phyloP scores from a whole-genome alignment of 805 yeast genomes.

The Priceomyces carsonii region DNA sequence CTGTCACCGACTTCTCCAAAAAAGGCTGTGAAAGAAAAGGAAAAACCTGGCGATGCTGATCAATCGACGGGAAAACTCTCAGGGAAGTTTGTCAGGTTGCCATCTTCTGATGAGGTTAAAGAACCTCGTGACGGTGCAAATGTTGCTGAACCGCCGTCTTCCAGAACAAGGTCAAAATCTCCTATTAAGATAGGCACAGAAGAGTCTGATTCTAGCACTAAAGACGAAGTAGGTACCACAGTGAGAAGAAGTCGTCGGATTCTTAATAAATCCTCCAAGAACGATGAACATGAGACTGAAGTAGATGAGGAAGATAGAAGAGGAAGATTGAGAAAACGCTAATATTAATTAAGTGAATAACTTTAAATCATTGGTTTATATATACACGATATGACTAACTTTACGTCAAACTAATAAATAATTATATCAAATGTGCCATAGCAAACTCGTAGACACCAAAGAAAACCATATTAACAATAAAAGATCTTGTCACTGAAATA shows the following conservation, averaged over 20 bases:
- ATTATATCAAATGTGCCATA: constrained; percentile 48
- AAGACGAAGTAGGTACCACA: constrained; percentile 10
- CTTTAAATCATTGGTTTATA: neutral
- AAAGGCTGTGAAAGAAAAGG: neutral
- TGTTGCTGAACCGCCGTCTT: constrained; percentile 25
- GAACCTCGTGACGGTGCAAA: neutral
- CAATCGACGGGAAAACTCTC: neutral
- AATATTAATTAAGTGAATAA: constrained; percentile 4
- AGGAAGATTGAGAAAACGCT: constrained; percentile 16
- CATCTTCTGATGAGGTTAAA: constrained; percentile 2
- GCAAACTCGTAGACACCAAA: constrained; percentile 70
- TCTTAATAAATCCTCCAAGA: constrained; percentile 5
- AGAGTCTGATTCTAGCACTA: constrained; percentile 16
- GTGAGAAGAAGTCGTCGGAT: constrained; percentile 7
- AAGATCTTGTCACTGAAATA: constrained; percentile 69
- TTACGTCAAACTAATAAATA: neutral
- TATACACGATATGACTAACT: neutral
- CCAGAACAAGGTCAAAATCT: constrained; percentile 35
- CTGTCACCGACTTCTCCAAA: constrained; percentile 1
- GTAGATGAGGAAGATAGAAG: constrained; percentile 10
- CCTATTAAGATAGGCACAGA: constrained; percentile 29
- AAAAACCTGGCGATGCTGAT: neutral
- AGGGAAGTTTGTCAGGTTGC: neutral
- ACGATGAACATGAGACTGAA: neutral
- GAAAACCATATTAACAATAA: constrained; percentile 72